These are phyloP conservation scores for Ascosphaera apis DNA, from an alignment of 2,329 filamentous ascomycete genomes.

Conservation along the genomic window DNA sequence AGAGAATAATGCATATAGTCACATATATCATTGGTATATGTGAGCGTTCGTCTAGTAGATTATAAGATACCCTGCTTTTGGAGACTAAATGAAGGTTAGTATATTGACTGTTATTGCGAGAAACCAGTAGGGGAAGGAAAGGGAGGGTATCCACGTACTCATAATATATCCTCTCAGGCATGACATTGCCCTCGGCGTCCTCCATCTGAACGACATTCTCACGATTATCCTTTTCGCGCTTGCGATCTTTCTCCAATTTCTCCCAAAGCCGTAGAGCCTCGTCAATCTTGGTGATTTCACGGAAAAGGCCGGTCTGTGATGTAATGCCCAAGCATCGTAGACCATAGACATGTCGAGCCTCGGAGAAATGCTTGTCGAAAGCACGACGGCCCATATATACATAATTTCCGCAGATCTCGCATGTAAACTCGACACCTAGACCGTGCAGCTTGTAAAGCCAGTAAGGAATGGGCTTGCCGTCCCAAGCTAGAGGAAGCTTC, in stretches of 20 bases:
- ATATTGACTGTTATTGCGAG: neutral
- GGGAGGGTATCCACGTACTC: slow-evolving; percentile 27
- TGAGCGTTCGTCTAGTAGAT: neutral
- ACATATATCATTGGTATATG: neutral
- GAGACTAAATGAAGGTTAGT: slow-evolving; percentile 6
- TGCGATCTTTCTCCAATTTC: slow-evolving; percentile 72
- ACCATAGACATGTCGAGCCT: slow-evolving; percentile 78
- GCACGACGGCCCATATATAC: slow-evolving; percentile 95
- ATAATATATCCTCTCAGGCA: slow-evolving; percentile 96
- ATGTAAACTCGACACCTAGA: slow-evolving; percentile 79
- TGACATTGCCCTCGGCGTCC: slow-evolving; percentile 89
- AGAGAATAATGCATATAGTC: neutral
- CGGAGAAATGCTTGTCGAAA: slow-evolving; percentile 97
- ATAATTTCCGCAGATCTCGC: slow-evolving; percentile 93
- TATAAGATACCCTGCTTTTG: slow-evolving; percentile 9
- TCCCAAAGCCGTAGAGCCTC: slow-evolving; percentile 79
- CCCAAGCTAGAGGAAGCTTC: slow-evolving; percentile 89
- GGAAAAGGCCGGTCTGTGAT: slow-evolving; percentile 60
- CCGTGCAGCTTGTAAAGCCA: slow-evolving; percentile 97
- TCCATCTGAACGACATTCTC: slow-evolving; percentile 95
- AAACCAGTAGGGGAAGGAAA: neutral
- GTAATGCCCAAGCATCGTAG: slow-evolving; percentile 85
- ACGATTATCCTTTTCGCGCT: slow-evolving; percentile 49
- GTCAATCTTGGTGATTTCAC: slow-evolving; percentile 81
- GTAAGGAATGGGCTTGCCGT: slow-evolving; percentile 95